Evolutionary conservation across 257 asterid genomes (phyloP).

Genomic region (Fraxinus cuspidata): DNA sequence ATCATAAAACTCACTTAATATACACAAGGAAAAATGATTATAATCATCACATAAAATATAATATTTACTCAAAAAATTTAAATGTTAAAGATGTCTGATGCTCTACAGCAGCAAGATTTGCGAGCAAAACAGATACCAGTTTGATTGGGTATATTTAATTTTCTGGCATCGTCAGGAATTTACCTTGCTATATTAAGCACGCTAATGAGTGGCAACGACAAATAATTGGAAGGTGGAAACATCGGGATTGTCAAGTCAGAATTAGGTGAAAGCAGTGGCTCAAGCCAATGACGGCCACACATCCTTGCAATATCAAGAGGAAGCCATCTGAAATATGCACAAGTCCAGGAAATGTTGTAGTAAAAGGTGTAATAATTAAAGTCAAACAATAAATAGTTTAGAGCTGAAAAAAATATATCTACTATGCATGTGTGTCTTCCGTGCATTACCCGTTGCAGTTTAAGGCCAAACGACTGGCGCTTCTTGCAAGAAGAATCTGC

Average conservation of each 20-base stretch:
- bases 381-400: constrained; percentile 1
- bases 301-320: constrained; percentile 93
- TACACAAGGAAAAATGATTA: background rate
- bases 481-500: constrained; percentile 88
- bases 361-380: background rate
- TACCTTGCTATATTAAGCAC: constrained; percentile 93
- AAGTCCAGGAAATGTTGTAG: constrained; percentile 6
- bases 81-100: background rate
- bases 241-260: constrained; percentile 62
- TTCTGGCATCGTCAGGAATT: background rate
- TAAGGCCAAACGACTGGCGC: constrained; percentile 85
- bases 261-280: constrained; percentile 71
- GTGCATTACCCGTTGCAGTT: constrained; percentile 90
- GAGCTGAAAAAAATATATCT: constrained; percentile 1
- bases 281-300: constrained; percentile 99
- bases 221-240: constrained; percentile 80
- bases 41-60: no score
- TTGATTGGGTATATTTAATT: background rate
- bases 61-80: background rate
- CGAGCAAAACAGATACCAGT: background rate
- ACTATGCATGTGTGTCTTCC: background rate
- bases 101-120: background rate
- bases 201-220: constrained; percentile 92
- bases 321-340: constrained; percentile 76
- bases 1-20: background rate